A percentile compares a stretch with the other conserved stretches of the same genome.
Conservation (phyloP, 495 filamentous ascomycete species). For the Aspergillus ostianus region DNA sequence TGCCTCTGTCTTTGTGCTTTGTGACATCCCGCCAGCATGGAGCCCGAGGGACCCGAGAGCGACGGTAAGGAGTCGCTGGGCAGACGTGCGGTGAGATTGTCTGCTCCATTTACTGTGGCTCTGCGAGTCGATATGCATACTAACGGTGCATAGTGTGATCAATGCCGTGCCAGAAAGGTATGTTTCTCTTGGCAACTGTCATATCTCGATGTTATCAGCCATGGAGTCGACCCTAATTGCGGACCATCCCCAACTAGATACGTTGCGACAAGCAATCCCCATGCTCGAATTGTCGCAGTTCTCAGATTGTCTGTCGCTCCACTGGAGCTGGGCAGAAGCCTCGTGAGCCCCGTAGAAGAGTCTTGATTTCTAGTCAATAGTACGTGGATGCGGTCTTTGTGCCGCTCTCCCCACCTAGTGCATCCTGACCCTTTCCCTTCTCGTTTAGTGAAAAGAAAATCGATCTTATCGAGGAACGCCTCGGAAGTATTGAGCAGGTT, state of each 20-base stretch:
- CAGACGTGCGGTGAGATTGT: constrained; percentile 34
- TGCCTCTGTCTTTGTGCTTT: background rate
- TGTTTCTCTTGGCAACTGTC: background rate
- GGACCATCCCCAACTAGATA: constrained; percentile 23
- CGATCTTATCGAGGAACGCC: constrained; percentile 61
- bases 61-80: constrained; percentile 25
- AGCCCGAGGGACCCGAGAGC: constrained; percentile 35
- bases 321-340: constrained; percentile 59
- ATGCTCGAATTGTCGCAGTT: constrained; percentile 48
- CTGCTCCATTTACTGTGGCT: constrained; percentile 12
- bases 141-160: constrained; percentile 41
- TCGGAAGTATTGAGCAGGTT: constrained; percentile 55
- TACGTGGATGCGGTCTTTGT: constrained; percentile 28
- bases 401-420: background rate
- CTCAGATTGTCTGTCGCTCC: constrained; percentile 50
- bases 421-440: constrained; percentile 1
- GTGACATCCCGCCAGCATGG: constrained; percentile 23
- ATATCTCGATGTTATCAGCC: background rate
- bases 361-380: constrained; percentile 70
- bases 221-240: background rate
- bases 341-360: constrained; percentile 57
- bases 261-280: constrained; percentile 45
- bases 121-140: background rate
- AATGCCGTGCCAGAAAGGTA: constrained; percentile 54
- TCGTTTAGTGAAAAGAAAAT: constrained; percentile 62